Evolutionary conservation across 495 filamentous ascomycete species (phyloP).

Genomic region (Neurospora discreta): DNA sequence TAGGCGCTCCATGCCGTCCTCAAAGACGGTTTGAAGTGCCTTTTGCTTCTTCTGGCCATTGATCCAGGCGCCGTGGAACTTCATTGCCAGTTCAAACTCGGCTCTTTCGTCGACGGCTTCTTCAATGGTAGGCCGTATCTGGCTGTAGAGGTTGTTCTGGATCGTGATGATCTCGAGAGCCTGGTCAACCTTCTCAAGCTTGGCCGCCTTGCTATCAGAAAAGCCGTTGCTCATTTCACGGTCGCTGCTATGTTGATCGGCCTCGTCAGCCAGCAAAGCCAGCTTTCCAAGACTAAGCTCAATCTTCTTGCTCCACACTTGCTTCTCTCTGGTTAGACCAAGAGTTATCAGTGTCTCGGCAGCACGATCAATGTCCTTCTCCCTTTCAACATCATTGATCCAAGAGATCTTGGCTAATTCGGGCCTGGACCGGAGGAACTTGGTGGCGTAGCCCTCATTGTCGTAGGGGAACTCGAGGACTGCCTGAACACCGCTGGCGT

Average conservation of each 20-base stretch:
- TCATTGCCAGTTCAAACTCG: conserved; percentile 61
- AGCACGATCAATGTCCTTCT: conserved; percentile 61
- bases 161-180: conserved; percentile 54
- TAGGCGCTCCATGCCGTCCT: conserved; percentile 51
- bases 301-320: conserved; percentile 82
- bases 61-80: conserved; percentile 47
- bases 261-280: conserved; percentile 52
- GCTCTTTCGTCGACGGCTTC: conserved; percentile 68
- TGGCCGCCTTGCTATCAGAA: conserved; percentile 18
- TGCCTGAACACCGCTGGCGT: conserved; percentile 47
- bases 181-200: conserved; percentile 41
- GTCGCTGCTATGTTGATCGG: conserved; percentile 19
- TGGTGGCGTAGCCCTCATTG: conserved; percentile 56
- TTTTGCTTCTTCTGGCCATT: conserved; percentile 42
- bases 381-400: conserved; percentile 79
- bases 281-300: conserved; percentile 83
- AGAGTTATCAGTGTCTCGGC: conserved; percentile 52
- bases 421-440: conserved; percentile 58
- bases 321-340: conserved; percentile 54
- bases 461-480: conserved; percentile 55
- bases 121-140: conserved; percentile 42
- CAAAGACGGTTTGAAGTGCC: conserved; percentile 52
- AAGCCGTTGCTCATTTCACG: conserved; percentile 20
- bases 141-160: conserved; percentile 59
- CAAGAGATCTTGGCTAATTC: conserved; percentile 69